Base-by-base conservation (phyloP, 805 yeast genomes). In the Saccharomycopsis olivae region DNA sequence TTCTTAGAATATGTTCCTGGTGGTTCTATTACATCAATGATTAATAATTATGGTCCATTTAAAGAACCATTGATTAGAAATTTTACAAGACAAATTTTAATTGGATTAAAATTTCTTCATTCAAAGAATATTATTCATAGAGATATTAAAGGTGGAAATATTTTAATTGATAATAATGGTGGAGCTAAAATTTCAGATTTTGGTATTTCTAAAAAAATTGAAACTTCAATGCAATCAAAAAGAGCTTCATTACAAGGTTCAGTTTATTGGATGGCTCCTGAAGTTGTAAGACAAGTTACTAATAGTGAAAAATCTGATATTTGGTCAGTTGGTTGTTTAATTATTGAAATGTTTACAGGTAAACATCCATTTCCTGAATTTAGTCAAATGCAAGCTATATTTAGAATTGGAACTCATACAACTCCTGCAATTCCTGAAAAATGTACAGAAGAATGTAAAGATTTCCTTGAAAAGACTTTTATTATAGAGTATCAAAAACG, bases 201-300 rank as follows among this genome's bases (percentile, higher is more conserved):
- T 55, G 83, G 83, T 2, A 75, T 76, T n/a, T 71, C 78, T 19
- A 69, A 72, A 39, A 23, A 38, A 40, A 31, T 38, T 14, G 54
- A 54, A 27, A 55, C 57, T 20, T 43, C 47, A 10, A 60, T 59
- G 49, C 53, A 59, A n/a, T 56, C 64, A 11, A 58, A 67, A 40
- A 55, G 71, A 38, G 69, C 69, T 4, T 65, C 70, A 5, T 51
- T 66, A 27, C 71, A 67, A 51, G 98, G 98, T 0, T 85, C 95
- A 0, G 87, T 89, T 0, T 92, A 80, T 55, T 92, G 98, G 97
- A 92, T 92, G 98, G 97, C 98, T 0, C 98, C 98, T 0, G 98
- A 92, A 56, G 97, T 92, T 6, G 97, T 92, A 14, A 85, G 87
- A 52, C 96, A 88, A 54, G 78, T 84, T 2, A 84, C 87, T 0